Evolutionary conservation across 225 moss, liverwort and hornwort species (phyloP).

Genomic region (Asterella californica): DNA sequence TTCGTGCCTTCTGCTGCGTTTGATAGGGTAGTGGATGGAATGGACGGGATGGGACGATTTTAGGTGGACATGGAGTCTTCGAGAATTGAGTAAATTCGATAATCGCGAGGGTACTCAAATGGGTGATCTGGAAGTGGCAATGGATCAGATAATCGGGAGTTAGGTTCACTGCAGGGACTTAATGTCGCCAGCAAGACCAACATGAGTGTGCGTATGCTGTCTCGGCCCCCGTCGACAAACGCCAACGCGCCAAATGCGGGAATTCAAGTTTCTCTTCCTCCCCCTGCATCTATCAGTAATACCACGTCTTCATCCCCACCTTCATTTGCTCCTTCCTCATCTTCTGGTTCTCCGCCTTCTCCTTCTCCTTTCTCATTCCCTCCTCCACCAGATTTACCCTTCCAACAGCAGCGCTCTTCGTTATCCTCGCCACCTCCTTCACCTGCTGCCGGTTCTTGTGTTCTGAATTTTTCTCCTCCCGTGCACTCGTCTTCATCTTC

Average conservation of each 20-base stretch:
- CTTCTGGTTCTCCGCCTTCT: slow-evolving; percentile 26
- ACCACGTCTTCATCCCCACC: slow-evolving; percentile 13
- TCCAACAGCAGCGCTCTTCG: slow-evolving; percentile 18
- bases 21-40: background rate
- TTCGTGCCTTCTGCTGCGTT: background rate
- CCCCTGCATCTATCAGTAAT: slow-evolving; percentile 31
- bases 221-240: slow-evolving; percentile 56
- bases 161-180: slow-evolving; percentile 8
- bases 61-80: background rate
- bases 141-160: background rate
- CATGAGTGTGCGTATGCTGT: slow-evolving; percentile 92
- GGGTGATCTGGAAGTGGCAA: background rate
- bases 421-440: slow-evolving; percentile 25
- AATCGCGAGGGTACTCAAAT: too few relatives aligned
- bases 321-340: slow-evolving; percentile 13
- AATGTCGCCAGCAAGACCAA: slow-evolving; percentile 42
- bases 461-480: slow-evolving; percentile 31
- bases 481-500: slow-evolving; percentile 22
- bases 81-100: background rate
- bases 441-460: slow-evolving; percentile 15
- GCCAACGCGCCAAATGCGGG: slow-evolving; percentile 23
- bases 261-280: slow-evolving; percentile 47
- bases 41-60: background rate
- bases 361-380: slow-evolving; percentile 42
- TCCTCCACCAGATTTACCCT: slow-evolving; percentile 28